Conservation (phyloP, 352 stramenopile genomes). For the Phytophthora macrochlamydospora region DNA sequence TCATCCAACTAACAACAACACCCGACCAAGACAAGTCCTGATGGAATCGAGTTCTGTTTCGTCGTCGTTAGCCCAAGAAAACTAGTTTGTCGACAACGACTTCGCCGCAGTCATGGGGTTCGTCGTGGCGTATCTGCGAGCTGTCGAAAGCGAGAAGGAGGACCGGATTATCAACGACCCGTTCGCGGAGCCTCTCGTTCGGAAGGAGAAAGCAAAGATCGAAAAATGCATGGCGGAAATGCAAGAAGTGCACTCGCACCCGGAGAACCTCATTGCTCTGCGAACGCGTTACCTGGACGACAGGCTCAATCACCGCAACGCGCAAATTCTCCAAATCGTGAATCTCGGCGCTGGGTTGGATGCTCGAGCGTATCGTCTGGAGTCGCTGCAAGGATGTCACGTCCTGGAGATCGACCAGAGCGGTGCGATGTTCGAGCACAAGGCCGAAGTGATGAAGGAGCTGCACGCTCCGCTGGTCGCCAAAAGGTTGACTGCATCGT, state of each 20-base stretch:
- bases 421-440: slow-evolving; percentile 49
- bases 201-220: slow-evolving; percentile 28
- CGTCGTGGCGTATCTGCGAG: slow-evolving; percentile 40
- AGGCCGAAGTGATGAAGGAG: slow-evolving; percentile 49
- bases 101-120: slow-evolving; percentile 41
- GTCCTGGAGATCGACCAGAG: slow-evolving; percentile 66
- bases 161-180: slow-evolving; percentile 45
- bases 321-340: slow-evolving; percentile 56
- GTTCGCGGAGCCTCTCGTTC: slow-evolving; percentile 35
- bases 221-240: slow-evolving; percentile 26
- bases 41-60: slow-evolving; percentile 20
- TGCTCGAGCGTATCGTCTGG: slow-evolving; percentile 56
- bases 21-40: background rate
- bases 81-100: slow-evolving; percentile 17
- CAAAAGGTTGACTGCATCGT: slow-evolving; percentile 50
- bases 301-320: slow-evolving; percentile 43
- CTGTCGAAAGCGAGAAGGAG: slow-evolving; percentile 29
- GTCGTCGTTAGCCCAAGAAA: slow-evolving; percentile 20
- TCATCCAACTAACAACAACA: background rate
- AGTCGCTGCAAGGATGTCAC: slow-evolving; percentile 42
- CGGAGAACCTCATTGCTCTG: slow-evolving; percentile 39
- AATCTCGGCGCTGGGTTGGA: slow-evolving; percentile 63
- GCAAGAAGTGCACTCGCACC: slow-evolving; percentile 4
- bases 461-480: slow-evolving; percentile 45
- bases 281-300: slow-evolving; percentile 67